Percentiles rank a stretch among this genome's conserved stretches.
Evolutionary conservation across 2,329 filamentous ascomycete species (phyloP).

Genomic region (Fusarium transvaalense): DNA sequence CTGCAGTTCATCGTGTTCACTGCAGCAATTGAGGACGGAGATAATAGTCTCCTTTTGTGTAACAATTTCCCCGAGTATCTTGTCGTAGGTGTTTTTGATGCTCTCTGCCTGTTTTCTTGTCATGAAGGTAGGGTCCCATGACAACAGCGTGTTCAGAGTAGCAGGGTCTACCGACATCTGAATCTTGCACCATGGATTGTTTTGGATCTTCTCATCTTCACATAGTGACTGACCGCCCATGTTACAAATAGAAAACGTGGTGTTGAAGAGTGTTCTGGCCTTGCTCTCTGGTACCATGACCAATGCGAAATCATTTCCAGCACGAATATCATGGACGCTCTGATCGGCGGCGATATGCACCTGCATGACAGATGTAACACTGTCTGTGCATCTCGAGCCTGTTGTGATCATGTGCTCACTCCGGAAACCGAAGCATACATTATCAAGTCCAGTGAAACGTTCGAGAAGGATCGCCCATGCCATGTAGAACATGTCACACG

Average conservation of each 20-base stretch:
- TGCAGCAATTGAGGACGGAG: conserved; percentile 61
- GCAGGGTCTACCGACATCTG: conserved; percentile 35
- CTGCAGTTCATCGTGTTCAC: conserved; percentile 63
- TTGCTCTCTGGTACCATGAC: not conserved
- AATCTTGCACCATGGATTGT: conserved; percentile 35
- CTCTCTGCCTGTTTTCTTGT: conserved; percentile 58
- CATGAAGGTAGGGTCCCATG: conserved; percentile 56
- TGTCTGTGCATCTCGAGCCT: not conserved
- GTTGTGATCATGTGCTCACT: conserved; percentile 17
- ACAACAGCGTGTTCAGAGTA: conserved; percentile 42
- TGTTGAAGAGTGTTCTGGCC: conserved; percentile 58
- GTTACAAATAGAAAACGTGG: conserved; percentile 52
- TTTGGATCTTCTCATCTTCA: conserved; percentile 24
- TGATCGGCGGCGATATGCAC: conserved; percentile 17
- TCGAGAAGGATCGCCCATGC: conserved; percentile 38
- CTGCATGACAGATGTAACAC: not conserved
- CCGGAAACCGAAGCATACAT: conserved; percentile 36
- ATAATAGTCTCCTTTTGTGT: conserved; percentile 55
- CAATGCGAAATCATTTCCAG: not conserved
- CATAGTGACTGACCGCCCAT: conserved; percentile 45
- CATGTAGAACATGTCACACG: conserved; percentile 21
- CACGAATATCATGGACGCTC: not conserved
- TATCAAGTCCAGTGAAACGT: conserved; percentile 42
- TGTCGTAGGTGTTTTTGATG: conserved; percentile 63
- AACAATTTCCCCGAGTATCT: conserved; percentile 60